These are phyloP conservation scores for Furcasterigmium furcatum DNA, from an alignment of 2,329 filamentous ascomycete genomes.

Conservation along the genomic window DNA sequence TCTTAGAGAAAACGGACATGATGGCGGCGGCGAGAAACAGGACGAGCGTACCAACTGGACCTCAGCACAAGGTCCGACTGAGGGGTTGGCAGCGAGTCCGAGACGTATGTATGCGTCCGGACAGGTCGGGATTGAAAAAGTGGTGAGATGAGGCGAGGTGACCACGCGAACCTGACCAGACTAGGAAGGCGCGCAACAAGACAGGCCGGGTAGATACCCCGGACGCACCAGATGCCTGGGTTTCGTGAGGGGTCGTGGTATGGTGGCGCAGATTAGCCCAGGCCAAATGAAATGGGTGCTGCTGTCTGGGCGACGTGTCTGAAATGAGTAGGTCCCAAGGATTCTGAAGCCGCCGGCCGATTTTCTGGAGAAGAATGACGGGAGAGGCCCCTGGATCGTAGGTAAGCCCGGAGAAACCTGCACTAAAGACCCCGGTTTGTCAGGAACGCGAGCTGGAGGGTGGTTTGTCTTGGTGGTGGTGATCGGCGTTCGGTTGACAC, in stretches of 20 bases:
- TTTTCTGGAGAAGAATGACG: too few relatives aligned
- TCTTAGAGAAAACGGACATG: conserved; percentile 57
- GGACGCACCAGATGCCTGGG: background rate
- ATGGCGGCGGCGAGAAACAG: background rate
- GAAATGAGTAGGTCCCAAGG: background rate
- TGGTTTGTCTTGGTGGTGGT: too few relatives aligned
- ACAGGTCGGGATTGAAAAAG: background rate
- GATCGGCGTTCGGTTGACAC: too few relatives aligned
- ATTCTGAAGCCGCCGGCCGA: too few relatives aligned
- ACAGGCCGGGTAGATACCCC: background rate
- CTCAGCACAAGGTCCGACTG: too few relatives aligned
- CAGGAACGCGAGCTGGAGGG: too few relatives aligned
- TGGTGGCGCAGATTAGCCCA: background rate
- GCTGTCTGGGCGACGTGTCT: background rate
- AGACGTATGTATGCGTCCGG: background rate
- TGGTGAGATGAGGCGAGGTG: background rate
- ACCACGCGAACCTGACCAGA: background rate
- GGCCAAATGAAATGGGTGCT: background rate
- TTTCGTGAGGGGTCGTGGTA: background rate
- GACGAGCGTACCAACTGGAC: background rate
- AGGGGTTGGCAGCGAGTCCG: background rate
- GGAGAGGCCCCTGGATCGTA: too few relatives aligned
- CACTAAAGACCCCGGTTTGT: too few relatives aligned
- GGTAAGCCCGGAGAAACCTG: too few relatives aligned
- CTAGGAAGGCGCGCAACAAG: conserved; percentile 1